A percentile compares a stretch with the other conserved stretches of the same genome.
These are phyloP conservation scores for Plasmodium chabaudi DNA, from an alignment of 169 alveolate species.

Conservation along the genomic window DNA sequence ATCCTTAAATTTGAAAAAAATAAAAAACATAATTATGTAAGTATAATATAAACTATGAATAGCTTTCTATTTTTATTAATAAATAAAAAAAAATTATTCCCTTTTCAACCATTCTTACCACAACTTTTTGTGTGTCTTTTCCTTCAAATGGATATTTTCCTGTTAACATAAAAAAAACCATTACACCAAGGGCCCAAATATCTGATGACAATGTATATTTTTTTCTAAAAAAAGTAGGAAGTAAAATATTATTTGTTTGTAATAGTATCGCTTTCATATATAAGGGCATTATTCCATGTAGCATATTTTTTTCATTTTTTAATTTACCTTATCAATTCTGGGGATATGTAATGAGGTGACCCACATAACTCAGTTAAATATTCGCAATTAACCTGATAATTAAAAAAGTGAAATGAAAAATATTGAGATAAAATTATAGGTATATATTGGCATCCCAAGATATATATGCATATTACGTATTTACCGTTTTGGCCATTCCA, in stretches of 20 bases:
- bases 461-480: not conserved
- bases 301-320: constrained; percentile 3
- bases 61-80: not conserved
- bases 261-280: not conserved
- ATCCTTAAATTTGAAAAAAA: constrained; percentile 11
- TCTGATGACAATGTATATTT: constrained; percentile 79
- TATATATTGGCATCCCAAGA: not conserved
- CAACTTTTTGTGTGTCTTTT: constrained; percentile 78
- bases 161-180: constrained; percentile 81
- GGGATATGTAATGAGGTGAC: constrained; percentile 84
- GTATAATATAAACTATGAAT: not conserved
- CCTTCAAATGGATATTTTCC: constrained; percentile 86
- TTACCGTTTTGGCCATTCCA: constrained; percentile 83
- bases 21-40: not conserved
- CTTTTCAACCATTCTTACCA: constrained; percentile 43
- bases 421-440: not conserved
- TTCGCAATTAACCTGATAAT: constrained; percentile 59
- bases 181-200: constrained; percentile 86
- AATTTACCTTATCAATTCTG: constrained; percentile 80
- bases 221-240: constrained; percentile 46
- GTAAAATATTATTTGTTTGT: not conserved
- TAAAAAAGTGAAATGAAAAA: constrained; percentile 16
- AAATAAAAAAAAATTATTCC: not conserved
- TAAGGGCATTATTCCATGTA: too few species aligned
- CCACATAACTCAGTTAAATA: constrained; percentile 84